These are phyloP conservation scores for Skeletonema grethae DNA, from an alignment of 108 stramenopile genomes.

Conservation along the genomic window DNA sequence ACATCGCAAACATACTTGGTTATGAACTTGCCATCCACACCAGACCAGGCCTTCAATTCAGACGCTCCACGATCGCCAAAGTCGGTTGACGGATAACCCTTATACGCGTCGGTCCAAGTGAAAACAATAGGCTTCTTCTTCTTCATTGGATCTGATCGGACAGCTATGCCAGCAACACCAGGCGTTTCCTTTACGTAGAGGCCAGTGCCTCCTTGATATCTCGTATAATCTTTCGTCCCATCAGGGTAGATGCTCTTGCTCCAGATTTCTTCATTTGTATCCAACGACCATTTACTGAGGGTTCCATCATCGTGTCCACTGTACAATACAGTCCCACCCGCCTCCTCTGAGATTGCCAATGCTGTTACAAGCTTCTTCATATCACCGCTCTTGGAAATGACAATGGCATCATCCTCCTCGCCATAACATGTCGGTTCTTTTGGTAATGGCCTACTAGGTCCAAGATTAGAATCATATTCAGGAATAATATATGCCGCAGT, in stretches of 20 bases:
- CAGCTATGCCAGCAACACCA: constrained; percentile 37
- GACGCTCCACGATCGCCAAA: constrained; percentile 26
- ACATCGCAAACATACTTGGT: constrained; percentile 18
- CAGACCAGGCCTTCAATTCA: constrained; percentile 23
- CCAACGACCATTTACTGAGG: constrained; percentile 37
- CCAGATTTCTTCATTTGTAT: constrained; percentile 30
- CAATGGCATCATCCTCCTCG: constrained; percentile 14
- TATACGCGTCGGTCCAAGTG: constrained; percentile 34
- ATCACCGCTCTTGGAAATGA: constrained; percentile 8
- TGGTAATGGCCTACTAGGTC: constrained; percentile 12
- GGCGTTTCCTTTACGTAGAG: constrained; percentile 20
- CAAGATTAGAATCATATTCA: constrained; percentile 35
- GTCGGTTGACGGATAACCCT: constrained; percentile 20
- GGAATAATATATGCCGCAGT: constrained; percentile 10
- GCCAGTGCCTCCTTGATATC: background rate
- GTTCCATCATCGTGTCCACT: constrained; percentile 48
- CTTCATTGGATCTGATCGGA: constrained; percentile 18
- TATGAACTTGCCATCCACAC: constrained; percentile 21
- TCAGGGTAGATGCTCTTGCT: constrained; percentile 30
- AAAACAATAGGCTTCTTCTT: constrained; percentile 18
- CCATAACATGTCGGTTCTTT: constrained; percentile 23
- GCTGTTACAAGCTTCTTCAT: constrained; percentile 37
- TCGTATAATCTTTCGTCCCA: constrained; percentile 13
- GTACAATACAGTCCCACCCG: constrained; percentile 37
- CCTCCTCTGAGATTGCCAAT: constrained; percentile 43